Percentiles rank a stretch among this genome's conserved stretches.
phyloP scores from a whole-genome alignment of 2,329 filamentous ascomycete genomes.

The Penicillium corylophilum region DNA sequence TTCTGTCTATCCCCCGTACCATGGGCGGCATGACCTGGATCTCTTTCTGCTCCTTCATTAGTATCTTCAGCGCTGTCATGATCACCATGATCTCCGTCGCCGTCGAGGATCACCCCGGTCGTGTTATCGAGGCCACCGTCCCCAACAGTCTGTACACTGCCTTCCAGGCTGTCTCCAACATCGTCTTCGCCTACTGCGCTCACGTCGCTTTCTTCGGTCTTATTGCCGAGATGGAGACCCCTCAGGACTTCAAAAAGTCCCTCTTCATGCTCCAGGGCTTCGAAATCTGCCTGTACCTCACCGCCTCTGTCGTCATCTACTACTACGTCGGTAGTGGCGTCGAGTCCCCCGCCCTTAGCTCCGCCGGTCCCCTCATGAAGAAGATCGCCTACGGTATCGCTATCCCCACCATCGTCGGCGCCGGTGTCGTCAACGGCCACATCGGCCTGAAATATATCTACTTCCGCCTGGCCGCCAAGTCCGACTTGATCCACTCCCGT shows the following conservation, averaged over 20 bases:
- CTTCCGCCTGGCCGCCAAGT: constrained; percentile 60
- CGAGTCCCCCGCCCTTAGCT: constrained; percentile 64
- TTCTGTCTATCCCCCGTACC: constrained; percentile 53
- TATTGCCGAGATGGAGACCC: constrained; percentile 63
- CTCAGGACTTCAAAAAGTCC: constrained; percentile 61
- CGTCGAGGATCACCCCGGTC: constrained; percentile 46
- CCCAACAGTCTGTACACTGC: constrained; percentile 52
- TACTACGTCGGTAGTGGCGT: constrained; percentile 63
- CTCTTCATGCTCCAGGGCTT: constrained; percentile 61
- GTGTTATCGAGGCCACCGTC: constrained; percentile 38
- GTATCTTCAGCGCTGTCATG: constrained; percentile 62
- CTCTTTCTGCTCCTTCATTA: constrained; percentile 61
- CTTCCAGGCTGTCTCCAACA: constrained; percentile 67
- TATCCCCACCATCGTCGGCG: constrained; percentile 68
- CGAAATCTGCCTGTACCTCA: constrained; percentile 62
- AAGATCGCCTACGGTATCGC: constrained; percentile 69
- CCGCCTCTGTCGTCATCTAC: constrained; percentile 68
- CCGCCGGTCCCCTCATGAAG: constrained; percentile 55
- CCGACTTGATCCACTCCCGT: constrained; percentile 51
- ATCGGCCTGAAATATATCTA: constrained; percentile 68
- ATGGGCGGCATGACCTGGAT: constrained; percentile 63
- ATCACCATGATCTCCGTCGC: constrained; percentile 68
- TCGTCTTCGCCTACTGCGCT: constrained; percentile 68
- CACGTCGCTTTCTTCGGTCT: constrained; percentile 68
- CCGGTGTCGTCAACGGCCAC: constrained; percentile 68